Conservation (phyloP, 305 asterid genomes). For the Fraxinus sp. region DNA sequence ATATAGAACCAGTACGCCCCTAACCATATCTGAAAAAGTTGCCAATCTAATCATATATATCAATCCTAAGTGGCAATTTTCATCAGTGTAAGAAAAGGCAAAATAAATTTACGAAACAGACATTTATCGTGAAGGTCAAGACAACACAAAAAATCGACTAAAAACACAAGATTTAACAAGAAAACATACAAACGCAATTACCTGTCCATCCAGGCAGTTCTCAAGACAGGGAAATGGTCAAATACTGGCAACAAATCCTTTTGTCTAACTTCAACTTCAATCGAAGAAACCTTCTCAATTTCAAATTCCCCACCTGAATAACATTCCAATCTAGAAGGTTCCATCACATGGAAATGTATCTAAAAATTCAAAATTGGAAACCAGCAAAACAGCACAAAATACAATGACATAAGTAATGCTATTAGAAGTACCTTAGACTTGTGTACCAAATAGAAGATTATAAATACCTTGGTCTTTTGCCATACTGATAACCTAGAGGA, state of each 20-base stretch:
- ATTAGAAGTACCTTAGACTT: conserved; percentile 40
- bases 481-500: conserved; percentile 78
- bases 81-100: background rate
- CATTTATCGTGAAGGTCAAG: background rate
- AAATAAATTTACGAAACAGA: conserved; percentile 1
- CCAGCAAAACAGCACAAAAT: conserved; percentile 14
- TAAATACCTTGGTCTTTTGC: conserved; percentile 69
- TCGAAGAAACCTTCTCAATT: conserved; percentile 64
- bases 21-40: conserved; percentile 5
- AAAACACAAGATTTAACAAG: background rate
- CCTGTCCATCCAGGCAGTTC: conserved; percentile 48
- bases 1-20: background rate
- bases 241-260: conserved; percentile 80
- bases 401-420: conserved; percentile 15
- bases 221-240: conserved; percentile 67
- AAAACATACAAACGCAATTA: conserved; percentile 19
- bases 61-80: background rate
- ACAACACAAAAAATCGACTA: background rate
- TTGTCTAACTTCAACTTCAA: conserved; percentile 74
- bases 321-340: conserved; percentile 43
- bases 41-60: conserved; percentile 7
- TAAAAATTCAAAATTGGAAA: conserved; percentile 30
- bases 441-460: background rate
- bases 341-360: conserved; percentile 78
- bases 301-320: conserved; percentile 63